Conservation (phyloP, 345 rosid genomes). For the Cardamine chenopodiifolia region DNA sequence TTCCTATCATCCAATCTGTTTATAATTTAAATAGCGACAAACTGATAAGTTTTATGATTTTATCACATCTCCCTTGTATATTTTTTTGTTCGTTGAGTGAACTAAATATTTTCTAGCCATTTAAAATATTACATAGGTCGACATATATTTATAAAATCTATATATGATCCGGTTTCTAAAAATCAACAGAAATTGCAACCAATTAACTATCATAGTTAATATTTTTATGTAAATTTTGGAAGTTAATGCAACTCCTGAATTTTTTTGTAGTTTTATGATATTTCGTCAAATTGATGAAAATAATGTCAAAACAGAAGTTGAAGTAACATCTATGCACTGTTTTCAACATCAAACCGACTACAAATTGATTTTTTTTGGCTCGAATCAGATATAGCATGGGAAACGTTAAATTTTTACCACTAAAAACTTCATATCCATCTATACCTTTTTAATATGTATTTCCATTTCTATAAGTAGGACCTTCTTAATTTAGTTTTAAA, state of each 20-base stretch:
- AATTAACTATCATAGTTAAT: background rate
- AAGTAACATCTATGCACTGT: background rate
- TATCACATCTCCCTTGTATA: background rate
- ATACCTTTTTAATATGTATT: background rate
- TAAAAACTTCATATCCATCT: background rate
- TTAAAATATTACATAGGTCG: background rate
- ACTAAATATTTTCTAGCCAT: background rate
- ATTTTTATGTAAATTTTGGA: background rate
- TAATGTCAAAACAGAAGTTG: background rate
- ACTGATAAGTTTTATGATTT: background rate
- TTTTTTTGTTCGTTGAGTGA: background rate
- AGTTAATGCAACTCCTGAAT: background rate
- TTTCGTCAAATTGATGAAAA: background rate
- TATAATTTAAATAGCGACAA: background rate
- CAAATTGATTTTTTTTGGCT: background rate
- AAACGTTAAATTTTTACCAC: background rate
- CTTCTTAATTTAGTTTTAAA: background rate
- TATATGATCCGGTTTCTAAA: background rate
- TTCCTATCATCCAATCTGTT: slow-evolving; percentile 1
- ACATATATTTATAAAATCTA: background rate
- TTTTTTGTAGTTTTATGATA: background rate
- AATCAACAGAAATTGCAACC: background rate
- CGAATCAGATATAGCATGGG: background rate
- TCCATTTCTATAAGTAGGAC: background rate
- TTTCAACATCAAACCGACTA: background rate